Conservation (phyloP, 345 rosid species). For the Anastatica hierochuntica region DNA sequence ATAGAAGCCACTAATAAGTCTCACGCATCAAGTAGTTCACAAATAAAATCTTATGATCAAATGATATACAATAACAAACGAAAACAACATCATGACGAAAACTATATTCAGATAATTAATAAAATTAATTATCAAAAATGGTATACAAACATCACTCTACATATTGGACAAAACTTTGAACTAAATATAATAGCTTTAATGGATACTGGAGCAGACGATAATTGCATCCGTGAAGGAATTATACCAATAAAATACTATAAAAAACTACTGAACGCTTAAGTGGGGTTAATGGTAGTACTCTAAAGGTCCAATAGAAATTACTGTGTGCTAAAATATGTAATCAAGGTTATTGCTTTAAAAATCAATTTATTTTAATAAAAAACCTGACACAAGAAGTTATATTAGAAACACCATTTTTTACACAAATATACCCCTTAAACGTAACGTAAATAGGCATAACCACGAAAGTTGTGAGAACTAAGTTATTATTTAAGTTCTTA, state of each 20-base stretch:
- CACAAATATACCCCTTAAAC: background rate
- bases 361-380: background rate
- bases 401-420: background rate
- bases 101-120: too few relatives aligned
- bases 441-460: background rate
- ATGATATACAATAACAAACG: too few relatives aligned
- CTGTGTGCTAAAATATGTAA: background rate
- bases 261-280: background rate
- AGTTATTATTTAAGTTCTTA: background rate
- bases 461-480: background rate
- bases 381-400: background rate
- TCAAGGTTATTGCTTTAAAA: background rate
- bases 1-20: too few relatives aligned
- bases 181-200: too few relatives aligned
- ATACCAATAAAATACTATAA: too few relatives aligned
- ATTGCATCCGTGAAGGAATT: background rate
- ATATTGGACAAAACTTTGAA: too few relatives aligned
- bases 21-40: too few relatives aligned
- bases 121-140: too few relatives aligned
- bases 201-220: background rate
- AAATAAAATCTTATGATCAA: too few relatives aligned
- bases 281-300: background rate
- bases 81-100: too few relatives aligned
- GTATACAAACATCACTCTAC: too few relatives aligned
- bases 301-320: background rate